These are phyloP conservation scores for Cyclostephanos tholiformis DNA, from an alignment of 108 stramenopile species.

Conservation along the genomic window DNA sequence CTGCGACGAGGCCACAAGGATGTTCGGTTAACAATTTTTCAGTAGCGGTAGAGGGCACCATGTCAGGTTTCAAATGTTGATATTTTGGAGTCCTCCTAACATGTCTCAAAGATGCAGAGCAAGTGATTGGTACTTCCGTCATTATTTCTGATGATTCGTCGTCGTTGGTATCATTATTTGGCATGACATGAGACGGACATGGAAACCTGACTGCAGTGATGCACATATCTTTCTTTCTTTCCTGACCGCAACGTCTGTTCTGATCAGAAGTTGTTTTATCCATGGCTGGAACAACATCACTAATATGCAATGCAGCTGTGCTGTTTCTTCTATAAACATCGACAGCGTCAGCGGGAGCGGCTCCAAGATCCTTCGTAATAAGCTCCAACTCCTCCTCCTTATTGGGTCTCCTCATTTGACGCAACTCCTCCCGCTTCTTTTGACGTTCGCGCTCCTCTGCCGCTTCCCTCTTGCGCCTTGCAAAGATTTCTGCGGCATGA, in stretches of 20 bases:
- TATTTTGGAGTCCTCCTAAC: slow-evolving; percentile 10
- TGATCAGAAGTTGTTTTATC: neutral
- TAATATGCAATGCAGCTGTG: neutral
- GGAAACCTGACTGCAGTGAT: slow-evolving; percentile 26
- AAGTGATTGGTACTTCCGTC: neutral
- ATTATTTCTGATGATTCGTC: slow-evolving; percentile 4
- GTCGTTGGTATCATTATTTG: neutral
- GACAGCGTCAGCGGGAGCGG: slow-evolving; percentile 1
- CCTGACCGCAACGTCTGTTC: neutral
- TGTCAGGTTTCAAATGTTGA: slow-evolving; percentile 18
- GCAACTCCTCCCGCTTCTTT: slow-evolving; percentile 41
- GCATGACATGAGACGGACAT: slow-evolving; percentile 42
- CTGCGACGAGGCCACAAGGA: neutral
- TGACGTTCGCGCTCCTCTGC: slow-evolving; percentile 59
- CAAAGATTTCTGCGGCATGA: slow-evolving; percentile 59
- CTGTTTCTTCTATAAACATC: neutral
- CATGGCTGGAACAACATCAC: neutral
- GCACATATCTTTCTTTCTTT: neutral
- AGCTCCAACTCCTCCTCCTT: slow-evolving; percentile 1
- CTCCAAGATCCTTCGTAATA: neutral
- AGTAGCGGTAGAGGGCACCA: neutral
- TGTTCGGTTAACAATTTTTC: neutral
- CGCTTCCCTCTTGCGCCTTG: slow-evolving; percentile 44
- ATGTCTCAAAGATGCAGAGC: slow-evolving; percentile 1
- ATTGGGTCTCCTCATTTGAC: slow-evolving; percentile 9